Evolutionary conservation across 768 basidiomycete species (phyloP).

Genomic region (Trametes villosa): DNA sequence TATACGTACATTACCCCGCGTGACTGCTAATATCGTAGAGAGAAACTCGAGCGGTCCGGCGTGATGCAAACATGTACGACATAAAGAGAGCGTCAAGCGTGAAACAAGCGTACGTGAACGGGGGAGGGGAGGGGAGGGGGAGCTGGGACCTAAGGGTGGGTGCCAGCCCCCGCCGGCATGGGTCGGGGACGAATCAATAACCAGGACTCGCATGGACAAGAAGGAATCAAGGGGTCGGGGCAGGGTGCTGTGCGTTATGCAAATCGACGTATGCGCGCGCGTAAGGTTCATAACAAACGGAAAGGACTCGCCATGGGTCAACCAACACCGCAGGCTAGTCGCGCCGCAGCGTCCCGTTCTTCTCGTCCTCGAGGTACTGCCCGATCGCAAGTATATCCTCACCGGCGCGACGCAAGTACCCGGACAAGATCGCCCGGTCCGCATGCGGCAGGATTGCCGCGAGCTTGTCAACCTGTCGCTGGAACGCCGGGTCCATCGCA

Average conservation of each 20-base stretch:
- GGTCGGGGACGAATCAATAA: too few relatives aligned
- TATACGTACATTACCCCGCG: slow-evolving; percentile 21
- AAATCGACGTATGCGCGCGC: not conserved
- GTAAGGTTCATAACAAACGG: not conserved
- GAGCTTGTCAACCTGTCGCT: slow-evolving; percentile 71
- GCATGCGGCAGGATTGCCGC: slow-evolving; percentile 74
- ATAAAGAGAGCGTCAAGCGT: slow-evolving; percentile 12
- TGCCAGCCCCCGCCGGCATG: too few relatives aligned
- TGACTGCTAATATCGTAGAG: slow-evolving; percentile 16
- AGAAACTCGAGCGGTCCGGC: not conserved
- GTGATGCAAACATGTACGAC: slow-evolving; percentile 14
- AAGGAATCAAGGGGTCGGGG: too few relatives aligned
- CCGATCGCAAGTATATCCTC: slow-evolving; percentile 87
- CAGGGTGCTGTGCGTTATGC: not conserved
- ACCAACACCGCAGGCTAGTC: slow-evolving; percentile 24
- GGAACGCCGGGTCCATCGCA: slow-evolving; percentile 53
- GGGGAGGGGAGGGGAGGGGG: not conserved
- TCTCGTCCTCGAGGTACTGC: slow-evolving; percentile 84
- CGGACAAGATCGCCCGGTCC: slow-evolving; percentile 65
- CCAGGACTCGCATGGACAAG: too few relatives aligned
- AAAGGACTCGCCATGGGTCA: not conserved
- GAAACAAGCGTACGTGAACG: not conserved
- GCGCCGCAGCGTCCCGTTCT: slow-evolving; percentile 63
- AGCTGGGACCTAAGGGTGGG: not conserved
- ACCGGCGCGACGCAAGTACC: slow-evolving; percentile 74